Conservation (phyloP, 228 moss, liverwort and hornwort genomes). For the Sphagnum fallax region DNA sequence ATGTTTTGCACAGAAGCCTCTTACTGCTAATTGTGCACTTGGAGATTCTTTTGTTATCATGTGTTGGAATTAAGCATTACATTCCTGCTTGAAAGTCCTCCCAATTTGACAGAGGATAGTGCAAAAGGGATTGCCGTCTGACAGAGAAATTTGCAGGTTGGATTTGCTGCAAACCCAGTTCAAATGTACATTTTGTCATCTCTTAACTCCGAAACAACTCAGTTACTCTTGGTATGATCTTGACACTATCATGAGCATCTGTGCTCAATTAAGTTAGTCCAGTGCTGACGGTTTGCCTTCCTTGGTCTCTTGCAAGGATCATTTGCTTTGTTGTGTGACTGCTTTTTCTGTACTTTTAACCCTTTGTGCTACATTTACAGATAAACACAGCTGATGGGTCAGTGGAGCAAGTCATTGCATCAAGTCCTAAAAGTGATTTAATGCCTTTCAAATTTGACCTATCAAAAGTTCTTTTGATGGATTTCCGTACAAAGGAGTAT, state of each 20-base stretch:
- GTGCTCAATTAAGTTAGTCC: too few relatives aligned
- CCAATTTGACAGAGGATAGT: not conserved
- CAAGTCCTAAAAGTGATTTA: conserved; percentile 55
- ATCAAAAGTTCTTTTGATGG: conserved; percentile 61
- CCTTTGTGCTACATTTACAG: conserved; percentile 16
- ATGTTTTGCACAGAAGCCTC: too few relatives aligned
- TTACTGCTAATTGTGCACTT: too few relatives aligned
- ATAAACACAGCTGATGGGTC: conserved; percentile 68
- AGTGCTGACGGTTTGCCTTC: too few relatives aligned
- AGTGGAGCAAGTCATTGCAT: conserved; percentile 44
- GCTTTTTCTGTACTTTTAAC: too few relatives aligned
- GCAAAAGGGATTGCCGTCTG: not conserved
- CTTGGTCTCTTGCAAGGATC: too few relatives aligned
- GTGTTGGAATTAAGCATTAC: too few relatives aligned
- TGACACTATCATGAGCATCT: not conserved
- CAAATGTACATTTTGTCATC: conserved; percentile 59
- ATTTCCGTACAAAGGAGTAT: conserved; percentile 58
- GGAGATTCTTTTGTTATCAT: too few relatives aligned
- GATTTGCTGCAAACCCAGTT: conserved; percentile 57
- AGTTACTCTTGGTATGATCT: conserved; percentile 56
- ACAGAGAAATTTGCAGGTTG: conserved; percentile 18
- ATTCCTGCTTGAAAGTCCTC: too few relatives aligned
- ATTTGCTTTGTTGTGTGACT: too few relatives aligned
- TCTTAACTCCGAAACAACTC: conserved; percentile 46
- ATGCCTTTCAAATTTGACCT: conserved; percentile 42